Evolutionary conservation across 2,329 filamentous ascomycete species (phyloP), one percentile per base, ranked within the genome.

Genomic region (Alternaria brassicae): DNA sequence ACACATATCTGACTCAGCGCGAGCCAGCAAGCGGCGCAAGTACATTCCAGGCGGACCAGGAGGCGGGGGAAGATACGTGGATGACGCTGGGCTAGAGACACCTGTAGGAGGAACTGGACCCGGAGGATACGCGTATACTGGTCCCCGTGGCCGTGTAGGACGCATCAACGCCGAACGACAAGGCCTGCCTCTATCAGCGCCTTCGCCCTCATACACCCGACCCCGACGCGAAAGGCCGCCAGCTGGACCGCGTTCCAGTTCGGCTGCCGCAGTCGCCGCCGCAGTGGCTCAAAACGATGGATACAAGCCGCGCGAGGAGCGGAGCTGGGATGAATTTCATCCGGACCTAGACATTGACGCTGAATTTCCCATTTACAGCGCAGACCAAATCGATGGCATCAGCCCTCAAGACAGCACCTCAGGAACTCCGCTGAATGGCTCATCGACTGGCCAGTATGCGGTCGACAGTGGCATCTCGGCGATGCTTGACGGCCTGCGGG

Each of bases 241-340:
- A 53, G 78, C 79, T 71, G 83, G 84, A 69, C 91, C 91, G 76
- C 86, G 91, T 66, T 96, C 91, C 78, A 92, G 90, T 70, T 94
- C 91, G 44, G 92, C 87, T n/a, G 92, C 94, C 12, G 93, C 93
- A 27, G 91, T 93, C 23, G 92, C 93, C 50, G 93, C 92, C 6
- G 90, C 91, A 4, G 90, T 95, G 59, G 91, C 92, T 68, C 93
- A 97, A 74, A 93, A 89, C 71, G 95, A 98, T 81, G 93, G 94
- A 50, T 98, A 98, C 80, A 99, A 99, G 77, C 95, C 95, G 30
- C 86, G 95, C 72, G 95, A 99, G 80, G 95, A 99, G 81, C 89
- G 94, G 63, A 92, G 92, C 52, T 99, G 94, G 93, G 93, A 97
- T 73, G 95, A 99, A 76, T 98, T 98, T 66, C 95, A 99, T 78